Percentiles rank a stretch among this genome's conserved stretches.
Conservation (phyloP, 2,329 filamentous ascomycete species). For the Alternaria ventricosa region DNA sequence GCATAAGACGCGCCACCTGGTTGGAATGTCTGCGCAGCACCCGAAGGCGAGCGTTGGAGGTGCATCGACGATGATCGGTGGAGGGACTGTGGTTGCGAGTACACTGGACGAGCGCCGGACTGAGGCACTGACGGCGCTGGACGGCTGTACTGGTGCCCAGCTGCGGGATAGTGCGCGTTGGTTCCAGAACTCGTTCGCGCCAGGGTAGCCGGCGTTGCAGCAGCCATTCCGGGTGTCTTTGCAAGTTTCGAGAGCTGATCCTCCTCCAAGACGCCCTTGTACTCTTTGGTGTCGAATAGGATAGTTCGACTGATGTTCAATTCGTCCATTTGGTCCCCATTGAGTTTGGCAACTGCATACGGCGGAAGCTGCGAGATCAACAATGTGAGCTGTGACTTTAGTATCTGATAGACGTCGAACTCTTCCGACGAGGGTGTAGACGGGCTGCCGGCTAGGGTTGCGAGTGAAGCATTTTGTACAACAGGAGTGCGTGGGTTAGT, state of each 20-base stretch:
- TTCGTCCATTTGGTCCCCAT: conserved; percentile 84
- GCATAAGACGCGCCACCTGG: conserved; percentile 37
- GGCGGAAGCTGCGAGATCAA: conserved; percentile 80
- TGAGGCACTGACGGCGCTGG: conserved; percentile 34
- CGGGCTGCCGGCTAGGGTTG: conserved; percentile 61
- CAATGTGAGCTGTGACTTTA: conserved; percentile 76
- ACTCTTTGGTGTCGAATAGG: conserved; percentile 73
- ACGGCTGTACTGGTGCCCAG: conserved; percentile 42
- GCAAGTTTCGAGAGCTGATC: conserved; percentile 65
- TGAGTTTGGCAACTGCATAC: conserved; percentile 83
- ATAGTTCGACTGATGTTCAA: conserved; percentile 82
- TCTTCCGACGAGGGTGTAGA: conserved; percentile 70
- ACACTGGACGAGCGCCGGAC: conserved; percentile 39
- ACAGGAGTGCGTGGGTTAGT: conserved; percentile 70
- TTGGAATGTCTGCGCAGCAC: conserved; percentile 37
- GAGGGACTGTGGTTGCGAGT: conserved; percentile 43
- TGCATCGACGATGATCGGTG: conserved; percentile 47
- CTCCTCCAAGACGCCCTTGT: conserved; percentile 82
- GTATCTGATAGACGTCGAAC: conserved; percentile 68
- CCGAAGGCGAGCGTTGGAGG: conserved; percentile 43
- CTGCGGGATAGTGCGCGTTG: conserved; percentile 37
- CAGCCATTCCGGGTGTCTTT: conserved; percentile 47
- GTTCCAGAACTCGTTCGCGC: conserved; percentile 35
- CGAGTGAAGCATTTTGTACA: conserved; percentile 70
- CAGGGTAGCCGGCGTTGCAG: conserved; percentile 37